Evolutionary conservation across 176 grass and related monocot genomes (phyloP).

Genomic region (Urochloa ruziziensis): DNA sequence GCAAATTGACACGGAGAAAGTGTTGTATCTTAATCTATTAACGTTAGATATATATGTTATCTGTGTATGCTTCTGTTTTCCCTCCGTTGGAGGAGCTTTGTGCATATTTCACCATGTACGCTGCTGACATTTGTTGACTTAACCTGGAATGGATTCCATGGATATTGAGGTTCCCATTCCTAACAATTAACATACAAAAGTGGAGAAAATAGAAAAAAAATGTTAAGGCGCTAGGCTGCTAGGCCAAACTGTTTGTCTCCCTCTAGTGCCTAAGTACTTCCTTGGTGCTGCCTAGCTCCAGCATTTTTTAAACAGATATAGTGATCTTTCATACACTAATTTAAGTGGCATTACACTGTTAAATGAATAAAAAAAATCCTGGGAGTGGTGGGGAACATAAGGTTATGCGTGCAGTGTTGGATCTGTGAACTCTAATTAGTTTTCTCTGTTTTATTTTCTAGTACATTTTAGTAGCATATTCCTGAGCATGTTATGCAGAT

Average conservation of each 20-base stretch:
- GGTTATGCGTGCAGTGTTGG: slow-evolving; percentile 14
- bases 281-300: neutral
- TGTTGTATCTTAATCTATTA: neutral
- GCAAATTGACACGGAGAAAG: neutral
- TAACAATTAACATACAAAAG: neutral
- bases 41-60: too few relatives aligned
- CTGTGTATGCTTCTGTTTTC: too few relatives aligned
- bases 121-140: too few relatives aligned
- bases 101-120: too few relatives aligned
- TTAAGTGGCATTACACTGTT: neutral
- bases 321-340: neutral
- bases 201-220: neutral
- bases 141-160: too few relatives aligned
- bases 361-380: neutral
- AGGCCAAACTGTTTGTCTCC: neutral
- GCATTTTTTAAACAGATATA: neutral
- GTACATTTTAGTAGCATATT: slow-evolving; percentile 11
- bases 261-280: neutral
- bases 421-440: slow-evolving; percentile 23
- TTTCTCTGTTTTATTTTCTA: slow-evolving; percentile 31
- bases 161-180: too few relatives aligned
- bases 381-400: neutral
- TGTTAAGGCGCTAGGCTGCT: neutral
- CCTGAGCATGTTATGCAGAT: neutral
- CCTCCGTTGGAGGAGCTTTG: too few relatives aligned